phyloP scores from a whole-genome alignment of 805 yeast species.

The Suhomyces sp. region DNA sequence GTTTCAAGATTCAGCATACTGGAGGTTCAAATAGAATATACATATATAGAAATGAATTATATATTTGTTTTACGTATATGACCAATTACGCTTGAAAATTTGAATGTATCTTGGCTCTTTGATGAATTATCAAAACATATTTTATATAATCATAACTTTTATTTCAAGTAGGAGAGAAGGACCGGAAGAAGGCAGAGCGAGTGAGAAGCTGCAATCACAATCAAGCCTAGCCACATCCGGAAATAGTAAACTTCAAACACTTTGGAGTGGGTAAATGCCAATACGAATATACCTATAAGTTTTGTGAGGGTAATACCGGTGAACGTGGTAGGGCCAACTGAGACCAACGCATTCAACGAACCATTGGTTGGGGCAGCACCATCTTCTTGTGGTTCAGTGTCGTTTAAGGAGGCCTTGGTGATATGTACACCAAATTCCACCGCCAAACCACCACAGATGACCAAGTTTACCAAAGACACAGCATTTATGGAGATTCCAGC shows the following conservation, averaged over 20 bases:
- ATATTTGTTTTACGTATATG: too few relatives aligned
- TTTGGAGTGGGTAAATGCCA: slow-evolving; percentile 83
- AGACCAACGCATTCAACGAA: slow-evolving; percentile 59
- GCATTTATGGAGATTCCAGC: slow-evolving; percentile 83
- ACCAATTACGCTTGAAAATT: too few relatives aligned
- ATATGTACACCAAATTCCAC: slow-evolving; percentile 93
- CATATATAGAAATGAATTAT: too few relatives aligned
- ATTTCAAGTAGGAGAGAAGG: slow-evolving; percentile 32
- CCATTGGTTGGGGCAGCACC: neutral
- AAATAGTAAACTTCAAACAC: slow-evolving; percentile 91
- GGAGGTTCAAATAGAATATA: too few relatives aligned
- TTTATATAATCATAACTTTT: too few relatives aligned
- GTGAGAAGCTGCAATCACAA: slow-evolving; percentile 74
- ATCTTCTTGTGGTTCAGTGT: neutral
- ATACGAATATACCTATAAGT: slow-evolving; percentile 78
- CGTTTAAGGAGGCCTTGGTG: slow-evolving; percentile 50
- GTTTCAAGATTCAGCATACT: too few relatives aligned
- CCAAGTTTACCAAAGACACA: slow-evolving; percentile 79
- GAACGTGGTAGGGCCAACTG: slow-evolving; percentile 87
- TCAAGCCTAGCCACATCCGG: slow-evolving; percentile 88
- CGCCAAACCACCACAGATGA: slow-evolving; percentile 90
- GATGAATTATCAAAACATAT: too few relatives aligned
- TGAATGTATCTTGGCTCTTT: too few relatives aligned
- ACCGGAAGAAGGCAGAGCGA: slow-evolving; percentile 78
- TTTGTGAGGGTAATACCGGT: slow-evolving; percentile 91